Base-by-base conservation (phyloP, 2,329 filamentous ascomycete genomes). In the Penicillium rolfsii region DNA sequence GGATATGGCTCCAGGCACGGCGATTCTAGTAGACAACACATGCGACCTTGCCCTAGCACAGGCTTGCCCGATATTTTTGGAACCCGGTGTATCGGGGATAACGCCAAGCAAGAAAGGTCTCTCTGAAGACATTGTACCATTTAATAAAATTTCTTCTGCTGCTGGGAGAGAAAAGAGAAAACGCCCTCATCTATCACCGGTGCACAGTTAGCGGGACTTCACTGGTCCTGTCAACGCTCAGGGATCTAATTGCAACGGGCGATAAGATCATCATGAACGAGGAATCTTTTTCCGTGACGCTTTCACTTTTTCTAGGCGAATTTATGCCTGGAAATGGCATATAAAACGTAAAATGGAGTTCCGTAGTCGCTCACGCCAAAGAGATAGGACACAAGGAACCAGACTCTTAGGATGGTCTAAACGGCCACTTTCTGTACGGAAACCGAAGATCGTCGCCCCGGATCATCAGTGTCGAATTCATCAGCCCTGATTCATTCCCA, bases 61-160 rank as follows among this genome's bases (percentile, higher is more conserved):
- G 62, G 80, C 86, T 36, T 99, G 98, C 77, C 93, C 95, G 0
- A 76, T 85, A 40, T 91, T 96, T 76, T 82, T 98, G 61, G 84
- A 85, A 70, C 86, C 87, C 62, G 94, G 93, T 9, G 89, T 99
- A 76, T 94, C 87, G 77, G 87, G 99, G 70, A 91, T 98, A 30
- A 99, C 95, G 0, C 93, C 95, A 46, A 99, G 98, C 84, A 99
- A 99, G 83, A 99, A 99, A 80, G 94, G 91, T 14, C 99, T 99
- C 80, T 96, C 92, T 0, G 88, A 90, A 60, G 87, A 86, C 49
- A 88, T 91, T 71, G 83, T 87, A 69, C 82, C 97, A 58, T 99
- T 94, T 93, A 85, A 91, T 72, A 87, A 90, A 64, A 97, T 99
- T 73, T 96, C 96, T 77, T 80, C 82, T 3, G 85, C 91, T 1